Base-by-base conservation (phyloP, 768 basidiomycete species). In the Mycena amicta region DNA sequence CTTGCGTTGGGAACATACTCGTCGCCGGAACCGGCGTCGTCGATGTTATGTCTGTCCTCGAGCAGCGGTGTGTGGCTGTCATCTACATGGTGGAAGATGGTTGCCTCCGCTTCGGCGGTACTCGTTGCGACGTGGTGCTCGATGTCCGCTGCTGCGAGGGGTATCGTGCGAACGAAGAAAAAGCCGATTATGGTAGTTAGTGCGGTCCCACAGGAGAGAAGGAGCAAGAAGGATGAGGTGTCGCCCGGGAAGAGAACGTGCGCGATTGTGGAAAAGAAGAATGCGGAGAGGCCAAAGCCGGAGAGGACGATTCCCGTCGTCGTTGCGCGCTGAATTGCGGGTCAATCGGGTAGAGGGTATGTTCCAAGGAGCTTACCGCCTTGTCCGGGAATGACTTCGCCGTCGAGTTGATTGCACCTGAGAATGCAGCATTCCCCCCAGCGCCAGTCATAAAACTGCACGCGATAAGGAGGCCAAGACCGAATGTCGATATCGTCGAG, bases 211-310 rank as follows among this genome's bases (percentile, higher is more conserved):
- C 93, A 61, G 0, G 88, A 83, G 4, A 97, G 83, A 3, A 93
- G 72, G 0, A 89, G 78, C 1, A 98, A 73, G 66, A 96, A 89
- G 1, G 85, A 81, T 0, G 88, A 89, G 0, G 90, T 91, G 65
- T 94, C 80, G 0, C 91, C 93, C 0, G 90, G 86, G 66, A 86
- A 95, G 41, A 87, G 70, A 0, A 82, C 66, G 55, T 88, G 87
- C 0, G 92, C 86, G 33, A 95, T 73, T 1, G 86, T 81, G 13
- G 92, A 90, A 73, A 95, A 97, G 61, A 91, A 78, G 77, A 96
- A 96, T 0, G 95, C 95, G 0, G 92, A 94, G 16, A 98, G 83
- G 0, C 95, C 94, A 61, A 92, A 94, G 29, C 92, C 94, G 0
- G 92, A 92, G 20, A 94, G 72, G 30, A 95, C 93, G 8, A 93